These are phyloP conservation scores for Wilcoxina mikolae DNA, from an alignment of 495 filamentous ascomycete genomes.

Conservation along the genomic window DNA sequence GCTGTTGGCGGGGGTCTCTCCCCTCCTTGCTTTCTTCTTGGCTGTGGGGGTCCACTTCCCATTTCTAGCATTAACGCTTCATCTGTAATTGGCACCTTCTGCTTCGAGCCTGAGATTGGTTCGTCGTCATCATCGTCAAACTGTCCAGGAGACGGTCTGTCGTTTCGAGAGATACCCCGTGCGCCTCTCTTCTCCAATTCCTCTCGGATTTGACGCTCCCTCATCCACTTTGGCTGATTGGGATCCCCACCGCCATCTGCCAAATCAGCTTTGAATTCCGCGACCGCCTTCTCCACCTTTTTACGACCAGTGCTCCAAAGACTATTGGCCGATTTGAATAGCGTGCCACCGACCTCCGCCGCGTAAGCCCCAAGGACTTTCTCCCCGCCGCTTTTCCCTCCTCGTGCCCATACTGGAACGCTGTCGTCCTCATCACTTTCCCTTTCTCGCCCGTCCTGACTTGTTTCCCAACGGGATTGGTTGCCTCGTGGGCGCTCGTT, in stretches of 20 bases:
- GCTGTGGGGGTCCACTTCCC: conserved; percentile 37
- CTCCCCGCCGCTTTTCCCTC: conserved; percentile 36
- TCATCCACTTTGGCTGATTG: conserved; percentile 90
- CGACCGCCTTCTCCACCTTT: conserved; percentile 84
- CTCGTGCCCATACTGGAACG: conserved; percentile 35
- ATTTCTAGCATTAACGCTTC: conserved; percentile 85
- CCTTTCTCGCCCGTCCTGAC: conserved; percentile 23
- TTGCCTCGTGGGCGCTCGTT: conserved; percentile 22
- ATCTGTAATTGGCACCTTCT: conserved; percentile 47
- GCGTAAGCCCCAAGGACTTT: conserved; percentile 68
- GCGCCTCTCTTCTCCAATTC: conserved; percentile 16
- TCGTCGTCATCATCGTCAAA: conserved; percentile 17
- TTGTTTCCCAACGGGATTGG: conserved; percentile 13
- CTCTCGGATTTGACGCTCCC: conserved; percentile 36
- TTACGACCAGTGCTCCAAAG: conserved; percentile 90
- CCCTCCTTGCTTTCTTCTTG: conserved; percentile 24
- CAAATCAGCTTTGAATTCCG: conserved; percentile 65
- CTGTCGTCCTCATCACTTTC: conserved; percentile 31
- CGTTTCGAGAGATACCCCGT: conserved; percentile 4
- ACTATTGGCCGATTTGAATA: conserved; percentile 86
- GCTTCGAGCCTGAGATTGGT: conserved; percentile 8
- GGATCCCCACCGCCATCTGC: conserved; percentile 44
- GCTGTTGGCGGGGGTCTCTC: conserved; percentile 10
- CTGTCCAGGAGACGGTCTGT: conserved; percentile 11
- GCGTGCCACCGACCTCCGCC: conserved; percentile 61